Evolutionary conservation across 2,329 filamentous ascomycete species (phyloP).

Genomic region (Claviceps sp.): DNA sequence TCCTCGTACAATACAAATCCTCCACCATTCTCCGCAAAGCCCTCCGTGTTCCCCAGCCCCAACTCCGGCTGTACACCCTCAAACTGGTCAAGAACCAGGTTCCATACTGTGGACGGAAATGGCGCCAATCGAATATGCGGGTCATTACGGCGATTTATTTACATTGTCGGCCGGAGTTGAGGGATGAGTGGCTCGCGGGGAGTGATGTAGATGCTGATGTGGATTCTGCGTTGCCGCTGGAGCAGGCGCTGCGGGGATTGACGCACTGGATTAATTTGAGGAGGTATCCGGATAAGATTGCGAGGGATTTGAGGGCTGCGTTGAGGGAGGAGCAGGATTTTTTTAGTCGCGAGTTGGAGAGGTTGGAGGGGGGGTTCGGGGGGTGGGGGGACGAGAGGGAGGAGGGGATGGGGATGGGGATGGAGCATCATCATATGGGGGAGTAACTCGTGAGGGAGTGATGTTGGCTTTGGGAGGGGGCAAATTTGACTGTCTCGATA

Average conservation of each 20-base stretch:
- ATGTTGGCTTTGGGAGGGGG: neutral
- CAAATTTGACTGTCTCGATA: too few species aligned
- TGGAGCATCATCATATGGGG: constrained; percentile 14
- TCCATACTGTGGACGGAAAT: constrained; percentile 94
- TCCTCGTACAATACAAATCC: constrained; percentile 92
- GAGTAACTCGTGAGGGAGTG: constrained; percentile 14
- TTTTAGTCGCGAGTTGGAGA: constrained; percentile 65
- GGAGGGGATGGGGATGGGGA: constrained; percentile 18
- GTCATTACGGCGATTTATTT: constrained; percentile 96
- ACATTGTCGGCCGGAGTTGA: constrained; percentile 79
- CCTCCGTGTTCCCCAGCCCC: constrained; percentile 76
- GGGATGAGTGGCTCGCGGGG: constrained; percentile 89
- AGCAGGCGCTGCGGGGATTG: constrained; percentile 76
- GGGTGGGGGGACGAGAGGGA: constrained; percentile 25
- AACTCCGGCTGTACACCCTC: constrained; percentile 82
- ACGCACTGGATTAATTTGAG: constrained; percentile 93
- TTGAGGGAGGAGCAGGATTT: constrained; percentile 66
- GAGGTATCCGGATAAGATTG: constrained; percentile 68
- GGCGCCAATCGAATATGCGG: constrained; percentile 96
- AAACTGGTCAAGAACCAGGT: constrained; percentile 99
- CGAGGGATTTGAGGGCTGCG: constrained; percentile 38
- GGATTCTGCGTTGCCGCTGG: constrained; percentile 79
- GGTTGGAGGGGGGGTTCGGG: constrained; percentile 40
- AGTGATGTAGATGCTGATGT: constrained; percentile 88
- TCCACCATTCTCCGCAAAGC: constrained; percentile 84